Base-by-base conservation (phyloP, 768 basidiomycete species). In the Suillus cothurnatus region DNA sequence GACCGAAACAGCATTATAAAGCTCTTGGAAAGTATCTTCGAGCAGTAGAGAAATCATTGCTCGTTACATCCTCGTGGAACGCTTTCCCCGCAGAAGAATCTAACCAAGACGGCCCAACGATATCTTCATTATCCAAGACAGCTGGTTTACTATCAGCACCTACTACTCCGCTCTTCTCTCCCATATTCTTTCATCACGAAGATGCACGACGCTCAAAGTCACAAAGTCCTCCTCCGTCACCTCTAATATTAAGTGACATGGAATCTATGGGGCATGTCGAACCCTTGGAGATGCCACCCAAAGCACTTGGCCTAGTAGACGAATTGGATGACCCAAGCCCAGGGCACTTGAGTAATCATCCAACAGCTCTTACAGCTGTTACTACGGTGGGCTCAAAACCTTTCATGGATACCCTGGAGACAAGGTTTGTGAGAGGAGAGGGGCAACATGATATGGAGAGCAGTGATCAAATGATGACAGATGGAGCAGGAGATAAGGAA, bases 11-110 rank as follows among this genome's bases (percentile, higher is more conserved):
- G 55, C 85, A 93, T 69, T 95, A 96, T 83, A 87, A 81, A 53
- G 84, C 86, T 34, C 79, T 93, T 19, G 92, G 94, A 52, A 97
- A 96, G 78, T 96, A 94, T 74, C 84, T 95, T 45, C 91, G 94
- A 3, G 94, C 94, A 2, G 80, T 96, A 15, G 92, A 94, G 71
- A 91, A 90, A 72, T 82, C 90, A 15, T 80, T 94, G 26, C 88
- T 93, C 26, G 93, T 97, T 59, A 94, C 94, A 5, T 94, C 94
- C 2, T 86, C 90, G 8, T 86, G 84, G 83, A 83, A 89, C 67
- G 83, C 85, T 64, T 95, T 93, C 76, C 88, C 90, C 8, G 79
- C 82, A 26, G 73, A 78, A 53, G 52, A 53, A 41, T 56, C 74
- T 77, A 62, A 70, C 2, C 70, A 66, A 41, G 70, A 82, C 70